Conservation (phyloP, 371 early-diverging fungal species). For the Lichtheimia ornata region DNA sequence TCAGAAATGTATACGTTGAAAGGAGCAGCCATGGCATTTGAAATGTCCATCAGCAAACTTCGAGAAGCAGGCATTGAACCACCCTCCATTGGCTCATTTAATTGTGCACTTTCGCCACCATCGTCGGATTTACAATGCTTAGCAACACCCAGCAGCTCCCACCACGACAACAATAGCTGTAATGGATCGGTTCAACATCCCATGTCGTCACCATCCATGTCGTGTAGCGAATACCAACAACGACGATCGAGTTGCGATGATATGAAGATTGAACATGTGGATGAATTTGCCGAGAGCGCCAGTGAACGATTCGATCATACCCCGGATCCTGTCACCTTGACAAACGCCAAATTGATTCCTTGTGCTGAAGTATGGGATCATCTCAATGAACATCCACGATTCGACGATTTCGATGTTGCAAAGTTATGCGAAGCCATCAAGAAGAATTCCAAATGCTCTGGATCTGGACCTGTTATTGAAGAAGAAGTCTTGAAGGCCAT, state of each 20-base stretch:
- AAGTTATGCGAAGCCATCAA: slow-evolving; percentile 58
- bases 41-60: slow-evolving; percentile 23
- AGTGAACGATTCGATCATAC: slow-evolving; percentile 21
- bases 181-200: not conserved
- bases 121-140: slow-evolving; percentile 7
- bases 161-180: not conserved
- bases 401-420: slow-evolving; percentile 59
- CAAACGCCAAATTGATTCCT: slow-evolving; percentile 15
- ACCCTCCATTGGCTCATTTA: not conserved
- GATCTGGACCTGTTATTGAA: slow-evolving; percentile 48
- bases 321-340: slow-evolving; percentile 15
- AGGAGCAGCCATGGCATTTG: slow-evolving; percentile 29
- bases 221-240: not conserved
- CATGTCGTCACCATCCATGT: not conserved
- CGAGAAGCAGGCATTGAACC: slow-evolving; percentile 22
- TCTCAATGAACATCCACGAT: slow-evolving; percentile 47
- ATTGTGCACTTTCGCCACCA: slow-evolving; percentile 9
- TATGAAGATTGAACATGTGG: slow-evolving; percentile 8
- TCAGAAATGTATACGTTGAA: slow-evolving; percentile 28
- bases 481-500: slow-evolving; percentile 39
- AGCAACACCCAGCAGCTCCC: not conserved
- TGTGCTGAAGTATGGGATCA: slow-evolving; percentile 45
- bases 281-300: slow-evolving; percentile 21
- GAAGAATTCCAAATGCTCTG: slow-evolving; percentile 61
- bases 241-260: slow-evolving; percentile 2